phyloP scores from a whole-genome alignment of 768 basidiomycete species.

The Boletus sp. region DNA sequence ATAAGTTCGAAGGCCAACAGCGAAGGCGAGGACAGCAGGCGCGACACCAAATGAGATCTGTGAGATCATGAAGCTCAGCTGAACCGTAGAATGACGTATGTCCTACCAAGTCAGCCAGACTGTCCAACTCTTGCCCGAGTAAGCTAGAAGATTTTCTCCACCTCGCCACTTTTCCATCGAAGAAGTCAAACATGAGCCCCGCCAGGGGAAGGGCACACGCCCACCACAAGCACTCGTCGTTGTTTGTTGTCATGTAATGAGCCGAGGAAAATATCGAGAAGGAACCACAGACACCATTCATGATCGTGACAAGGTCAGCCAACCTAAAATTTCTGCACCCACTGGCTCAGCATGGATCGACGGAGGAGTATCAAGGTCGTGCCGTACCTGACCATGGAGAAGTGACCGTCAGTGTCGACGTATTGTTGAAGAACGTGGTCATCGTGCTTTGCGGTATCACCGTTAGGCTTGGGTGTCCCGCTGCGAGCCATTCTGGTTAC shows the following conservation, averaged over 20 bases:
- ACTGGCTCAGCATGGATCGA: conserved; percentile 17
- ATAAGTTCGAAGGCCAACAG: conserved; percentile 84
- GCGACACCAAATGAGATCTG: conserved; percentile 98
- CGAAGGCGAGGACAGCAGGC: conserved; percentile 89
- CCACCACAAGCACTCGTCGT: conserved; percentile 76
- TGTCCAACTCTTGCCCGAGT: conserved; percentile 97
- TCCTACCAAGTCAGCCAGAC: conserved; percentile 85
- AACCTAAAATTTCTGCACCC: conserved; percentile 86
- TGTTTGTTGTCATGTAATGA: conserved; percentile 77
- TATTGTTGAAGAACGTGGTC: conserved; percentile 69
- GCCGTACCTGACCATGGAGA: conserved; percentile 88
- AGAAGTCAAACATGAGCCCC: conserved; percentile 95
- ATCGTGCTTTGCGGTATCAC: conserved; percentile 5
- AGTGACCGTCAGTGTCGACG: conserved; percentile 88
- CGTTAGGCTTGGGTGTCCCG: conserved; percentile 30
- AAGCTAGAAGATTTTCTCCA: conserved; percentile 96
- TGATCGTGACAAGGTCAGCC: conserved; percentile 96
- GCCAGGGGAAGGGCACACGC: conserved; percentile 88
- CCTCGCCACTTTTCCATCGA: conserved; percentile 96
- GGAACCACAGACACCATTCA: conserved; percentile 98
- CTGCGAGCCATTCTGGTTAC: conserved; percentile 22
- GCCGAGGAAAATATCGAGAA: conserved; percentile 94
- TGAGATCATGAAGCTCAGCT: background rate
- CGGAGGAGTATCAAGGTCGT: conserved; percentile 1
- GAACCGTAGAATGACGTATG: background rate